Conservation (phyloP, 441 rosid genomes). For the Daphne laureola region DNA sequence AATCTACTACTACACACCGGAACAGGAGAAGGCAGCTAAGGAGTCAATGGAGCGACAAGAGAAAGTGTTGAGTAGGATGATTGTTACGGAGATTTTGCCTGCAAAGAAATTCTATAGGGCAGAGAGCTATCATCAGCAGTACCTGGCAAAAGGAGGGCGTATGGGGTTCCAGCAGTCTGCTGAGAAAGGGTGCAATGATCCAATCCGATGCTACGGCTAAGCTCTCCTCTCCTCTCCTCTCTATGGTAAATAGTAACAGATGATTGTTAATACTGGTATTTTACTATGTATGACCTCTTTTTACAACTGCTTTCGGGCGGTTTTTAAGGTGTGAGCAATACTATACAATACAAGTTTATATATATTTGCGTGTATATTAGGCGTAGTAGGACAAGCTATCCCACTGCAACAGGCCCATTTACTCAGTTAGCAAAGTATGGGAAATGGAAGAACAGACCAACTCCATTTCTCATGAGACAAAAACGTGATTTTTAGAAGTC, state of each 20-base stretch:
- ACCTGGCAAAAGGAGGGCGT: conserved; percentile 73
- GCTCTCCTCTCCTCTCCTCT: not conserved
- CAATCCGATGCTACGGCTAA: conserved; percentile 80
- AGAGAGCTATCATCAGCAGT: conserved; percentile 79
- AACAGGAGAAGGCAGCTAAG: conserved; percentile 64
- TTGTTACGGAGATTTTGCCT: conserved; percentile 67
- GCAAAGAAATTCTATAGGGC: conserved; percentile 82
- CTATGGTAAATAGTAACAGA: no score
- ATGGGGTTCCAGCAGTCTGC: conserved; percentile 55
- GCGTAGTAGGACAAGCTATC: no score
- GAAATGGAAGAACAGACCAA: no score
- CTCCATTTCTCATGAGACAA: no score
- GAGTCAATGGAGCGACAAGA: conserved; percentile 57
- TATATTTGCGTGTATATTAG: no score
- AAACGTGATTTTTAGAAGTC: no score
- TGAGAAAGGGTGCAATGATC: conserved; percentile 69
- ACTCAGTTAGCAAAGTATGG: no score
- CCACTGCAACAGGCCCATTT: no score
- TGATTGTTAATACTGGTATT: no score
- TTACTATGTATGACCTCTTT: no score
- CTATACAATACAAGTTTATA: conserved; percentile 5
- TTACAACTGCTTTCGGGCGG: no score
- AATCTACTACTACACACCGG: conserved; percentile 66
- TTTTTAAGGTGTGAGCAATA: no score
- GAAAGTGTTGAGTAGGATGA: conserved; percentile 43